These are phyloP conservation scores for Diaporthe batatas DNA, from an alignment of 2,329 filamentous ascomycete genomes.

Conservation along the genomic window DNA sequence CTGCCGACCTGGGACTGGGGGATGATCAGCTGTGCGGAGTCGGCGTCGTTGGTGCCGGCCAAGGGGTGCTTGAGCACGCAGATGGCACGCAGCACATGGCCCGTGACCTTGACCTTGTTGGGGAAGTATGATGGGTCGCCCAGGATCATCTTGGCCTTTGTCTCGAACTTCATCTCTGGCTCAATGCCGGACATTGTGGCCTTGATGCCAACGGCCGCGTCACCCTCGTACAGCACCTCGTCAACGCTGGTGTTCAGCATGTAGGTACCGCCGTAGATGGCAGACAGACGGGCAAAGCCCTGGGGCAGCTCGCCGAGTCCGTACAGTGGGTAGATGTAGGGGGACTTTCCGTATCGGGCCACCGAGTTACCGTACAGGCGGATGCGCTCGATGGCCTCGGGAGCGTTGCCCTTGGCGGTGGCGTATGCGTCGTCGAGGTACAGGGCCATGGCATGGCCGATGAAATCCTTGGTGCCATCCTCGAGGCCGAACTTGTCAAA, in stretches of 20 bases:
- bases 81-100: constrained; percentile 94
- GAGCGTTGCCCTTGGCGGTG: constrained; percentile 76
- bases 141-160: constrained; percentile 95
- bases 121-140: constrained; percentile 98
- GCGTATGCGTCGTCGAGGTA: constrained; percentile 94
- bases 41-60: constrained; percentile 86
- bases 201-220: constrained; percentile 94
- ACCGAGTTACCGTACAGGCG: constrained; percentile 98
- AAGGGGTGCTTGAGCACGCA: constrained; percentile 97
- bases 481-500: constrained; percentile 99
- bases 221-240: constrained; percentile 86
- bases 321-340: constrained; percentile 99
- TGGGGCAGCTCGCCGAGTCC: constrained; percentile 97
- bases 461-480: constrained; percentile 89
- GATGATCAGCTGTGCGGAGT: constrained; percentile 96
- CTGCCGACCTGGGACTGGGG: constrained; percentile 97
- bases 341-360: constrained; percentile 96
- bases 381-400: constrained; percentile 91
- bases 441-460: constrained; percentile 98
- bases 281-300: constrained; percentile 95
- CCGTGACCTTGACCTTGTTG: constrained; percentile 86
- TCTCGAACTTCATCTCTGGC: constrained; percentile 91
- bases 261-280: constrained; percentile 98
- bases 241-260: constrained; percentile 98
- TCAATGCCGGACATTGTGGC: constrained; percentile 94